Conservation (phyloP, 2,329 filamentous ascomycete genomes). For the Penicillium brasilianum region DNA sequence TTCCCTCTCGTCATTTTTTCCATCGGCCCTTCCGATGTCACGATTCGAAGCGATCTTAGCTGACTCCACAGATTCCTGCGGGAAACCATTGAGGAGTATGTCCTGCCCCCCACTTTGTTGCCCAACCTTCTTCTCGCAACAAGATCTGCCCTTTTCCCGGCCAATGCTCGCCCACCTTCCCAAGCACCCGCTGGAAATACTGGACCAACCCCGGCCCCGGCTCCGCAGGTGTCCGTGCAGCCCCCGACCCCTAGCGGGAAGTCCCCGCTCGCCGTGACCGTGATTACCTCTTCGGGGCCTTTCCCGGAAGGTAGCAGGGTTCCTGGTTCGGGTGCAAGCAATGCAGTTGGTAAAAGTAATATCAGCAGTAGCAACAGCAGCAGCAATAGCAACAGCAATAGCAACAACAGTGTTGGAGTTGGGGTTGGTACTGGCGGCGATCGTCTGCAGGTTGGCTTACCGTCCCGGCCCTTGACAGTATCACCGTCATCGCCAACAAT, state of each 20-base stretch:
- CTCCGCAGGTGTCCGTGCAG: constrained; percentile 32
- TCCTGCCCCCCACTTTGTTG: constrained; percentile 68
- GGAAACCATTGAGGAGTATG: constrained; percentile 59
- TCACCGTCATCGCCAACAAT: constrained; percentile 5
- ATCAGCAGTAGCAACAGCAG: constrained; percentile 18
- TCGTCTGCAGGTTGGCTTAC: constrained; percentile 8
- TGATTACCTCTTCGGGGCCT: constrained; percentile 11
- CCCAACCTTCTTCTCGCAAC: constrained; percentile 65
- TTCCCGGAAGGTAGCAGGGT: constrained; percentile 17
- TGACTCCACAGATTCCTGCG: constrained; percentile 49
- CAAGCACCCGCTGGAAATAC: constrained; percentile 45
- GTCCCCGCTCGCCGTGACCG: constrained; percentile 12
- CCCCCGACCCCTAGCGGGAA: constrained; percentile 30
- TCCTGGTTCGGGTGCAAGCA: constrained; percentile 2
- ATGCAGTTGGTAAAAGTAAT: constrained; percentile 14
- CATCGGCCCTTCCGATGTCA: constrained; percentile 23
- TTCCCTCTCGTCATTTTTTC: constrained; percentile 2
- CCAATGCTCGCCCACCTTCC: constrained; percentile 71
- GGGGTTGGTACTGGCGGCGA: constrained; percentile 10
- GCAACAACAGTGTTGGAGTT: constrained; percentile 6
- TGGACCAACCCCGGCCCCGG: constrained; percentile 27
- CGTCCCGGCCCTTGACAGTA: constrained; percentile 14
- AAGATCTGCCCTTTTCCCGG: constrained; percentile 82
- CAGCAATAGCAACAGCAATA: constrained; percentile 14
- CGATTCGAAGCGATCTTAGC: constrained; percentile 26